A percentile compares a stretch with the other conserved stretches of the same genome.
Conservation (phyloP, 441 rosid genomes). For the Erysimum cheiri region DNA sequence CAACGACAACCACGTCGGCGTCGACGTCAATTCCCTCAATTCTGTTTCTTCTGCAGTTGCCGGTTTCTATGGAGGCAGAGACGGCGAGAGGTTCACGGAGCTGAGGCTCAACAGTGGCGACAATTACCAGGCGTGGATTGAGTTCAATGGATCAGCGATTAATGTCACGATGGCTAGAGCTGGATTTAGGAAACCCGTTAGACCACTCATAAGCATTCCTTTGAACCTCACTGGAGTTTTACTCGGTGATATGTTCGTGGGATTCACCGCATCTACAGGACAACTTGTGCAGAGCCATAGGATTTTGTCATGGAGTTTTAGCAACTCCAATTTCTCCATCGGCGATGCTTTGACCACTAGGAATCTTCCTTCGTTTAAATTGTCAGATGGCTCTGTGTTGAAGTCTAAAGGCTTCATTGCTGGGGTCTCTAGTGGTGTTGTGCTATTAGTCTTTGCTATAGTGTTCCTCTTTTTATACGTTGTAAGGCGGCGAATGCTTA, state of each 20-base stretch:
- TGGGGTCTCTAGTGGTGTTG: conserved; percentile 46
- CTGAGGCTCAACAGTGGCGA: conserved; percentile 57
- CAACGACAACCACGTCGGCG: conserved; percentile 49
- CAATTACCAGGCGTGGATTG: conserved; percentile 79
- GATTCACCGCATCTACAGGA: conserved; percentile 69
- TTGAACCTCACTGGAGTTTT: conserved; percentile 59
- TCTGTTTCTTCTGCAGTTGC: conserved; percentile 39
- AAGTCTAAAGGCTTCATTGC: conserved; percentile 62
- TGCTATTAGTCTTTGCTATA: conserved; percentile 42
- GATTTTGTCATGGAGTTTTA: conserved; percentile 73
- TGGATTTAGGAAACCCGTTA: conserved; percentile 48
- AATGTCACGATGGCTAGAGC: conserved; percentile 61
- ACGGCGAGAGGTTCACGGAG: conserved; percentile 35
- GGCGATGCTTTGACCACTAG: conserved; percentile 56
- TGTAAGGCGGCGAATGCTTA: conserved; percentile 22
- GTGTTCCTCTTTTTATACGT: conserved; percentile 46
- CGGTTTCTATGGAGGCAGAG: conserved; percentile 41
- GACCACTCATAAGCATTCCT: conserved; percentile 53
- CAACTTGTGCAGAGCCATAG: conserved; percentile 57
- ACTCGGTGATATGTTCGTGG: conserved; percentile 66
- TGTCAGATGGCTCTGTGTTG: conserved; percentile 50
- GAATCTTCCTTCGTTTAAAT: conserved; percentile 69
- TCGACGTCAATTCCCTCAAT: conserved; percentile 46
- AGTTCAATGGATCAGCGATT: conserved; percentile 54
- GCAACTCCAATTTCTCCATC: conserved; percentile 57